phyloP scores from a whole-genome alignment of 2,329 filamentous ascomycete species.

The Monilinia vaccinii-corymbosi region DNA sequence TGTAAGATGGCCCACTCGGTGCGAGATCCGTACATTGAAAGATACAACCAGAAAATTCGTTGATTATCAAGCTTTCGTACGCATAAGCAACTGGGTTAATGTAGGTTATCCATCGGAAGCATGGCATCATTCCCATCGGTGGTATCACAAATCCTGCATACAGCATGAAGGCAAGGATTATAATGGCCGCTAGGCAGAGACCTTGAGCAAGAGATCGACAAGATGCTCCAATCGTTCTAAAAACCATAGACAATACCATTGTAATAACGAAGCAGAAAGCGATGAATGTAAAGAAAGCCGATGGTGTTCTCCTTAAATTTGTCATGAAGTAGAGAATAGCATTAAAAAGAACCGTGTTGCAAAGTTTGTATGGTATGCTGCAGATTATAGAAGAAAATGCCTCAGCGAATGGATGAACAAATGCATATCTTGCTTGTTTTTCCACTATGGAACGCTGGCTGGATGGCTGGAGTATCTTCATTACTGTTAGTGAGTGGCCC shows the following conservation, averaged over 20 bases:
- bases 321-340: constrained; percentile 79
- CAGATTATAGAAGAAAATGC: constrained; percentile 81
- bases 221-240: constrained; percentile 67
- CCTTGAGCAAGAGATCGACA: constrained; percentile 62
- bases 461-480: constrained; percentile 64
- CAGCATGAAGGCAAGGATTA: constrained; percentile 30
- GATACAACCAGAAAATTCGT: constrained; percentile 53
- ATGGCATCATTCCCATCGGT: constrained; percentile 55
- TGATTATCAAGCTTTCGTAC: constrained; percentile 74
- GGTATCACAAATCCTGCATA: constrained; percentile 36
- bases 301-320: constrained; percentile 63
- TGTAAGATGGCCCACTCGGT: constrained; percentile 15
- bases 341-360: constrained; percentile 58
- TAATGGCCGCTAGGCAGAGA: constrained; percentile 49
- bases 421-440: constrained; percentile 77
- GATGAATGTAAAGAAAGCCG: constrained; percentile 74
- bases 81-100: constrained; percentile 53
- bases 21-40: constrained; percentile 22
- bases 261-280: constrained; percentile 24
- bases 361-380: constrained; percentile 75
- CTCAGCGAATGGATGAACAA: constrained; percentile 87
- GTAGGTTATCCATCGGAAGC: constrained; percentile 78
- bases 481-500: neutral
- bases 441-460: constrained; percentile 85
- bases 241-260: constrained; percentile 68